Base-by-base conservation (phyloP, 2,329 filamentous ascomycete genomes). In the Penicillium decumbens region DNA sequence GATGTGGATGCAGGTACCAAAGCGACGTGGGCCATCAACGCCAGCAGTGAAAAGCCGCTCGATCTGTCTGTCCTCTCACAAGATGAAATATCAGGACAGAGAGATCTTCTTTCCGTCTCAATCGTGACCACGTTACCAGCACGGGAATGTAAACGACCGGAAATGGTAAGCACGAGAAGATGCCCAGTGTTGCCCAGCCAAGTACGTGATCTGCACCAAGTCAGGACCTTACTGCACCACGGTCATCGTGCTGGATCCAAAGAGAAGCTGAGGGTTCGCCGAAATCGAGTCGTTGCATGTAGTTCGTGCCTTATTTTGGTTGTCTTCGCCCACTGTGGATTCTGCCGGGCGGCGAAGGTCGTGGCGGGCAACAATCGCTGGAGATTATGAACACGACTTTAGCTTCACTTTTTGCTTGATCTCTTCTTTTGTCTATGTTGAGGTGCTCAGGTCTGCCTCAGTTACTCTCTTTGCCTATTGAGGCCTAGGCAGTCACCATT, bases 271-370 rank as follows among this genome's bases (percentile, higher is more conserved):
- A 29, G 29, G 15, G 25, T 37, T 37, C 33, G 15, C 29, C 24
- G 40, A 23, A 42, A 20, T 42, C 39, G 30, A 32, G 45, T 18
- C 24, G 40, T 32, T 20, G 46, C 33, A 18, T n/a, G 40, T 50
- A 43, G 50, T 40, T 46, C 44, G 27, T 54, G 33, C 33, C 53
- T 55, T 61, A 60, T 59, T 61, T 57, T 59, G 57, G 54, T 61
- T 58, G 55, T 45, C 49, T 54, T 18, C 18, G 47, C 38, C 45
- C 32, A 47, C 47, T 30, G 47, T 49, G n/a, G 20, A 45, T 58
- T 60, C 50, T 61, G 59, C 59, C 59, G 45, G 57, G 59, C 59
- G 59, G 59, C 58, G 43, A 45, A 47, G 28, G 56, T 60, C 42
- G 58, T 59, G 45, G 57, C 43, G 55, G 58, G 57, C 55, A 61